These are phyloP conservation scores for Stephanodiscus minutulus DNA, from an alignment of 108 stramenopile species.

Conservation along the genomic window DNA sequence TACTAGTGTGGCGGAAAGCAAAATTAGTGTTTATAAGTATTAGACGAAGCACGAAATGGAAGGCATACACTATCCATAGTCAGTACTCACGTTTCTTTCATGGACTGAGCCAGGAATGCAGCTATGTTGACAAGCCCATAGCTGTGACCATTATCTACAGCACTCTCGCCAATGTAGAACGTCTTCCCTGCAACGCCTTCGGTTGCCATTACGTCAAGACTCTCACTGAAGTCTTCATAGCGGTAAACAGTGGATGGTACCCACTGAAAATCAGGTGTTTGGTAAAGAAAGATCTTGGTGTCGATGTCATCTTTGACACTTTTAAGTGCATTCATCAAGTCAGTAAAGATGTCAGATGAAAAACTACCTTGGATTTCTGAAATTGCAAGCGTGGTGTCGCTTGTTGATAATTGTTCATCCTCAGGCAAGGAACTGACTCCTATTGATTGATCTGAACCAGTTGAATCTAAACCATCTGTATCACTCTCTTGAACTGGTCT, in stretches of 20 bases:
- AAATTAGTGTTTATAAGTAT: not conserved
- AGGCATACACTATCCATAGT: not conserved
- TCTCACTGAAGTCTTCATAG: constrained; percentile 22
- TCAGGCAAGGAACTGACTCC: too few relatives aligned
- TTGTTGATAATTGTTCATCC: too few relatives aligned
- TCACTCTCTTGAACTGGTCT: too few relatives aligned
- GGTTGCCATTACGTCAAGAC: constrained; percentile 22
- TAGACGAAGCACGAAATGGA: not conserved
- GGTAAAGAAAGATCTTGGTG: constrained; percentile 31
- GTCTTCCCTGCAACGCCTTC: constrained; percentile 27
- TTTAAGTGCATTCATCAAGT: too few relatives aligned
- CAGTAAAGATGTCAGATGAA: too few relatives aligned
- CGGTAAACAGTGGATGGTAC: constrained; percentile 25
- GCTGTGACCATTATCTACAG: constrained; percentile 4
- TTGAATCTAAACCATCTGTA: too few relatives aligned
- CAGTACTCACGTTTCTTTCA: constrained; percentile 52
- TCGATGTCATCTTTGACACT: constrained; percentile 19
- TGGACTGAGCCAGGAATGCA: constrained; percentile 21
- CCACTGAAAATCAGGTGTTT: constrained; percentile 23
- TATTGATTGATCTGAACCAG: too few relatives aligned
- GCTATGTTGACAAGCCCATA: constrained; percentile 27
- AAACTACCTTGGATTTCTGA: too few relatives aligned
- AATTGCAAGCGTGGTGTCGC: too few relatives aligned
- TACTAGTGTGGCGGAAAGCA: not conserved
- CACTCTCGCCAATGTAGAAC: constrained; percentile 37